Evolutionary conservation across 805 yeast genomes (phyloP), one percentile per base, ranked within the genome.

Genomic region (Starmera amethionina): DNA sequence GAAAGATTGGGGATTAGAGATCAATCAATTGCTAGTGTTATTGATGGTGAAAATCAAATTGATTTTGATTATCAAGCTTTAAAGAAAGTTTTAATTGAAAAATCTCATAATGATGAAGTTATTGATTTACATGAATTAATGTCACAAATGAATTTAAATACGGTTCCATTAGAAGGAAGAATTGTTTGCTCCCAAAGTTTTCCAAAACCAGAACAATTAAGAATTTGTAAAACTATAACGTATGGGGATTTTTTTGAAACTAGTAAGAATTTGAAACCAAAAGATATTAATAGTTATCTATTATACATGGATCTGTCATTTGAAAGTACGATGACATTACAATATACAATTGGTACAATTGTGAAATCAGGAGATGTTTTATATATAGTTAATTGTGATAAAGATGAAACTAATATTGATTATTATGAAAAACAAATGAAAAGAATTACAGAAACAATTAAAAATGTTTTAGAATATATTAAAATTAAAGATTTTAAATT

Each of bases 261-360:
- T 51, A 37, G 38, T 4, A 34, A 46, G 22, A 29, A 42, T 37
- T 42, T 14, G 33, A 49, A 45, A 38, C 46, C 41, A 27, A 39
- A 42, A 55, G 42, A 45, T 4, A 49, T 69, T n/a, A 76, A 77
- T 49, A 73, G 84, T 54, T 86, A 79, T 58, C 61, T 88, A 37
- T 71, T 87, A 16, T 86, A 93, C 52, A 74, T 82, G 65, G 96
- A 89, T 56, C 72, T 82, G 46, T 78, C 90, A 4, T 82, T 86
- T 0, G 96, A 87, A 55, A 80, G 95, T 2, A 68, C 71, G 32
- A 83, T 82, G 58, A 93, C 96, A 0, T 66, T 89, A 18, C 93
- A 86, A 52, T 88, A 96, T 83, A 75, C 88, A 34, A 68, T 89
- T 49, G 97, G 97, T 3, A 75, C 95, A 0, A 81, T 87, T 1